Conservation (phyloP, 345 rosid genomes). For the Streptanthus diversifolius region DNA sequence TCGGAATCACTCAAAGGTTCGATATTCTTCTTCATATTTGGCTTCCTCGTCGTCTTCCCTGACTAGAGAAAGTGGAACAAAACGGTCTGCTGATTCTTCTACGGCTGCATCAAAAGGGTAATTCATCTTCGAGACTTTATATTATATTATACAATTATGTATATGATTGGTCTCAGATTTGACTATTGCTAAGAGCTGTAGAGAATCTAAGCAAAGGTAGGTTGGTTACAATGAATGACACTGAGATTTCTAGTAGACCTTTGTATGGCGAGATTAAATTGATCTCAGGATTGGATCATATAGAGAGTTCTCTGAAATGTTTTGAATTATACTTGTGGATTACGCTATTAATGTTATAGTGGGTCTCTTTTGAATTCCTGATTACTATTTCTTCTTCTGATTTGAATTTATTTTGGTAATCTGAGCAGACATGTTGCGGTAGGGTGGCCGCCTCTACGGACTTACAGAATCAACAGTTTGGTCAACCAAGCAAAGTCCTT, state of each 20-base stretch:
- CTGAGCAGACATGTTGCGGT: conserved; percentile 59
- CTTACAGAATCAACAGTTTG: conserved; percentile 77
- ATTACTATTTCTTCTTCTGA: not conserved
- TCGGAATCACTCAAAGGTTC: conserved; percentile 25
- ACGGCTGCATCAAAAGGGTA: conserved; percentile 47
- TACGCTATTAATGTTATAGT: not conserved
- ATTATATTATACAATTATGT: not conserved
- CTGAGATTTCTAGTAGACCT: not conserved
- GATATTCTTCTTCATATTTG: conserved; percentile 26
- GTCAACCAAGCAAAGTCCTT: conserved; percentile 60
- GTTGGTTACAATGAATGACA: not conserved
- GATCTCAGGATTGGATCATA: not conserved
- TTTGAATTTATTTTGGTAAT: conserved; percentile 5
- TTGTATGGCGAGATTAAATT: not conserved
- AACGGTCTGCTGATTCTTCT: conserved; percentile 65
- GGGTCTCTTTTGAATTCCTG: not conserved
- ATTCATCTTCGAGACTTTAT: not conserved
- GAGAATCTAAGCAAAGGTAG: not conserved
- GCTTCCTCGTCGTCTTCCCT: conserved; percentile 55
- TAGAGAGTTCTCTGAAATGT: not conserved
- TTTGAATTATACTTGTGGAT: not conserved
- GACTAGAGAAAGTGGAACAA: conserved; percentile 52
- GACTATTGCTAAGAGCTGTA: not conserved
- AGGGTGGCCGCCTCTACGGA: conserved; percentile 93
- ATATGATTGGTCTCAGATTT: not conserved